Evolutionary conservation across 805 yeast species (phyloP), one percentile per base, ranked within the genome.

Genomic region (Metschnikowia colocasiae): DNA sequence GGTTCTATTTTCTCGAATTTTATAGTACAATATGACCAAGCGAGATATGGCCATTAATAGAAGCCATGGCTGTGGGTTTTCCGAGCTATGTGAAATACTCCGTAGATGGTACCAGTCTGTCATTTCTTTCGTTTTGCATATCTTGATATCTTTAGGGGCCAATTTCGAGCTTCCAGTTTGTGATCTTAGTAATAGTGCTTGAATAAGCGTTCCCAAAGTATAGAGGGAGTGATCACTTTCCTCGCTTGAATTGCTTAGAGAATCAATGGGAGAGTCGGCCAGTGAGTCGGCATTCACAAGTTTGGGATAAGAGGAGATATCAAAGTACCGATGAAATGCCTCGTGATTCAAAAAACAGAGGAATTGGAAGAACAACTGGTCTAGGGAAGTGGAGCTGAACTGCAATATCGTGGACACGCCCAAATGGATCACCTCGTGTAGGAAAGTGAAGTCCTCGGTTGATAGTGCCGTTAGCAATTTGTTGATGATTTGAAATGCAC

Each of bases 331-430:
- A 18, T 76, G 64, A 1, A 60, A 50, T 6, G 63, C 58, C 1
- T 73, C 62, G n/a, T 80, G 45, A 40, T 80, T 70, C 8, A 74
- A 56, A 50, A 82, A 79, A 3, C 74, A 54, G 4, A 68, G 53
- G 10, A 79, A 51, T 23, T 40, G 43, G 7, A 42, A 10, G 34
- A 50, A 41, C 19, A 53, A 40, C 54, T 81, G 82, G 12, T 64
- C 64, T 40, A 67, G 71, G 8, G 73, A 71, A 1, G 81, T 64
- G 9, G 66, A 56, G 16, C 68, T 60, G n/a, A 76, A 59, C 22
- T 56, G 59, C 2, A 71, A 48, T 3, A 72, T 53, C 13, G 70
- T 60, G 10, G 53, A 59, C 23, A 76, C 49, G 0, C 81, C 79
- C 1, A 74, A 35, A 33, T 60, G 61, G 12, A 73, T 67, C 3